Evolutionary conservation across 2,329 filamentous ascomycete species (phyloP).

Genomic region (Tolypocladium paradoxum): DNA sequence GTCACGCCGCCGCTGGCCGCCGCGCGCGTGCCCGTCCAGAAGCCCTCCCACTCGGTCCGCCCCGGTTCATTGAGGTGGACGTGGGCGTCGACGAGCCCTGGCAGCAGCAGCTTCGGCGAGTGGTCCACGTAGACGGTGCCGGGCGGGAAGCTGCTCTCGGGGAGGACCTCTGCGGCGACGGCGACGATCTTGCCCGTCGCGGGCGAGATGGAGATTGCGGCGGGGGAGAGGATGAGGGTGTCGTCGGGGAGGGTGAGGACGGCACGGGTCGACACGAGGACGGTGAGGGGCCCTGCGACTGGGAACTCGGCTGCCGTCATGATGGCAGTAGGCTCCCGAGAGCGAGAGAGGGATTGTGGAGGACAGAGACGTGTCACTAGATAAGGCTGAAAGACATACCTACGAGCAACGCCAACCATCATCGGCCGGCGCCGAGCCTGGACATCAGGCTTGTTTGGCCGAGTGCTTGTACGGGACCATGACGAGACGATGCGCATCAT

Average conservation of each 20-base stretch:
- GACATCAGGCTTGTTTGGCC: not conserved
- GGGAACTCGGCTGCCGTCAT: conserved; percentile 5
- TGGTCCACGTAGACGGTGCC: conserved; percentile 71
- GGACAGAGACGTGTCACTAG: no score
- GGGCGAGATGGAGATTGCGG: conserved; percentile 71
- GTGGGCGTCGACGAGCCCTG: conserved; percentile 90
- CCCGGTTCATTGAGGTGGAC: conserved; percentile 97
- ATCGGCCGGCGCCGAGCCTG: conserved; percentile 4
- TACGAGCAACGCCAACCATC: conserved; percentile 4
- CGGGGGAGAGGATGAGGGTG: conserved; percentile 57
- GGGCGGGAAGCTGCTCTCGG: conserved; percentile 60
- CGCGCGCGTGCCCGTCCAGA: conserved; percentile 86
- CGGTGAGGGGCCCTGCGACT: conserved; percentile 41
- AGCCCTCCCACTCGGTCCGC: conserved; percentile 96
- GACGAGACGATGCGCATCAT: not conserved
- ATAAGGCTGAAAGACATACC: not conserved
- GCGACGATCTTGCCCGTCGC: conserved; percentile 74
- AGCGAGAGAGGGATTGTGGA: not conserved
- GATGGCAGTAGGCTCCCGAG: not conserved
- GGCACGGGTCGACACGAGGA: conserved; percentile 75
- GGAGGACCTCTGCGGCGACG: conserved; percentile 64
- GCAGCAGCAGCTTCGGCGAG: conserved; percentile 73
- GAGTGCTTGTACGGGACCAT: not conserved
- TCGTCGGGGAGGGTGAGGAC: conserved; percentile 62
- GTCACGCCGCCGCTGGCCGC: conserved; percentile 94